Percentiles rank a stretch among this genome's conserved stretches.
Evolutionary conservation across 2,329 filamentous ascomycete species (phyloP).

Genomic region (Aspergillus japonicus): DNA sequence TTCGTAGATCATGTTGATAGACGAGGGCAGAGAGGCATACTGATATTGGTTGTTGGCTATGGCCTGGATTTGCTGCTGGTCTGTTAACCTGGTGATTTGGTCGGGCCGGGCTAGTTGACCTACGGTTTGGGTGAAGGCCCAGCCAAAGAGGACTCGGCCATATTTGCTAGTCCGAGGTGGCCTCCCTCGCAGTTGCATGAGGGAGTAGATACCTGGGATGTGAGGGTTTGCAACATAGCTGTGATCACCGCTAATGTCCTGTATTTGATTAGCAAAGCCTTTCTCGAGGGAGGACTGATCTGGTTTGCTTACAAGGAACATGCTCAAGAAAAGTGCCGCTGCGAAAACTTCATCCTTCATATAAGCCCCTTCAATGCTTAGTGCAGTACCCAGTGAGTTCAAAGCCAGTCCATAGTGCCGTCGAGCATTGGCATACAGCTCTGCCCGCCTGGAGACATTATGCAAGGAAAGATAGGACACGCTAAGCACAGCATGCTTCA

Average conservation of each 20-base stretch:
- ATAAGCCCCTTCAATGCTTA: background rate
- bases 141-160: background rate
- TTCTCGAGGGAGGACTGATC: background rate
- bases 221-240: background rate
- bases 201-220: conserved; percentile 1
- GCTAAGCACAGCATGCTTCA: conserved; percentile 1
- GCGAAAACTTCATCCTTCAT: background rate
- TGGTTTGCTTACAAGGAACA: background rate
- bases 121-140: conserved; percentile 2
- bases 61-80: background rate
- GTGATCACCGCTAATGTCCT: conserved; percentile 1
- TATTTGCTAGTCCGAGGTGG: conserved; percentile 2
- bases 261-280: background rate
- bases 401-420: conserved; percentile 1
- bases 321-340: conserved; percentile 3
- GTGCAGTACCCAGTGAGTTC: background rate
- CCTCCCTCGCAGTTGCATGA: conserved; percentile 1
- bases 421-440: background rate
- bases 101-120: background rate
- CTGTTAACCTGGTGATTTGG: background rate
- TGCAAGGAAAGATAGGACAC: conserved; percentile 1
- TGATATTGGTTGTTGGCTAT: background rate
- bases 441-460: background rate
- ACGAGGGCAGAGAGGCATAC: conserved; percentile 1
- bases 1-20: background rate